Percentiles rank a stretch among this genome's conserved stretches.
phyloP scores from a whole-genome alignment of 176 grass and related monocot species.

The Musa acuminata region DNA sequence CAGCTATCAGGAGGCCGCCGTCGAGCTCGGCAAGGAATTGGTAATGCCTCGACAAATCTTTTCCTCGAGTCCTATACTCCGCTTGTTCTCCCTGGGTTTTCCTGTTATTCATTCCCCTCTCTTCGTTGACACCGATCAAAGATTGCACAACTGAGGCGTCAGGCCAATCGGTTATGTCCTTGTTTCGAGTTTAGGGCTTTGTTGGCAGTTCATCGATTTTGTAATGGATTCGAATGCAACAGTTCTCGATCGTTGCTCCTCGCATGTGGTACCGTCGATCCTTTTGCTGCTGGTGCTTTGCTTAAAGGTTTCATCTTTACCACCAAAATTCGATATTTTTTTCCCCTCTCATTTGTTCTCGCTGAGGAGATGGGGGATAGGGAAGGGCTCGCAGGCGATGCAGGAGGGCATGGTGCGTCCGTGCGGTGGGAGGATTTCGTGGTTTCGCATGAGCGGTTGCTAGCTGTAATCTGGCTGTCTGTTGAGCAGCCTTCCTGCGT shows the following conservation, averaged over 20 bases:
- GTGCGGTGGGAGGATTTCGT: constrained; percentile 9
- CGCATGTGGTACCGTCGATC: not conserved
- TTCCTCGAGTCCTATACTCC: not conserved
- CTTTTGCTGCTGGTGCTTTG: not conserved
- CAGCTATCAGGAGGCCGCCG: constrained; percentile 78
- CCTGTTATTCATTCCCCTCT: no score
- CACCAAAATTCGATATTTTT: no score
- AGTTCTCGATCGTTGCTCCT: not conserved
- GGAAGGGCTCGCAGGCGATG: not conserved
- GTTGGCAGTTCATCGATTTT: no score
- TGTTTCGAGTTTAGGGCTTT: not conserved
- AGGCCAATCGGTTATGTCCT: not conserved
- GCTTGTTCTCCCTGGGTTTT: not conserved
- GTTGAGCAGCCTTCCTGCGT: constrained; percentile 35
- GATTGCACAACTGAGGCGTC: not conserved
- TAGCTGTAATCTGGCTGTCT: constrained; percentile 38
- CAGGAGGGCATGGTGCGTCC: not conserved
- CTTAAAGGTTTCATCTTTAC: not conserved
- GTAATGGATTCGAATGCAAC: no score
- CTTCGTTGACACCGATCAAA: not conserved
- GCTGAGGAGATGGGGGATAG: not conserved
- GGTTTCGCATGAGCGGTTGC: constrained; percentile 27
- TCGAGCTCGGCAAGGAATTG: constrained; percentile 81
- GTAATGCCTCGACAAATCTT: constrained; percentile 24
- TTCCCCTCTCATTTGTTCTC: not conserved